These are phyloP conservation scores for Iris pallida DNA, from an alignment of 116 monocot species.

Conservation along the genomic window DNA sequence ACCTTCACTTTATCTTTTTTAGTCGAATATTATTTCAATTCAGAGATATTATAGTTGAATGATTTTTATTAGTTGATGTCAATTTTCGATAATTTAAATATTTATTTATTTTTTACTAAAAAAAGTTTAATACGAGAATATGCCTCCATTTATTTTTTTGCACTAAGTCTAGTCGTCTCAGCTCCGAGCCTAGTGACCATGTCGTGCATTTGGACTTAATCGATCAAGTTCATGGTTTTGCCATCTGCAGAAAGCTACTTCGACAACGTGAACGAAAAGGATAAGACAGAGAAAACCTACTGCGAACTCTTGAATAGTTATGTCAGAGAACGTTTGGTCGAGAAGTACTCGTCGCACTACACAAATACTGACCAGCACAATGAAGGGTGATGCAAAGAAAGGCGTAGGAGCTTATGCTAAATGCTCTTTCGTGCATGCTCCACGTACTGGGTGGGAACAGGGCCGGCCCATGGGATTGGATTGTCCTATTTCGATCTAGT, in stretches of 20 bases:
- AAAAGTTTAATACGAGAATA: too few species aligned
- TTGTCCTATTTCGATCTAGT: too few species aligned
- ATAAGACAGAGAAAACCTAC: constrained; percentile 57
- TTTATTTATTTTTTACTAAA: too few species aligned
- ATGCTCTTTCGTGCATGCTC: constrained; percentile 46
- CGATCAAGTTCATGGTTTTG: constrained; percentile 43
- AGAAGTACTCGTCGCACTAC: constrained; percentile 53
- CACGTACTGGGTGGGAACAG: constrained; percentile 40
- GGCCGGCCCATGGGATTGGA: too few species aligned
- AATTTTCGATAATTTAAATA: too few species aligned
- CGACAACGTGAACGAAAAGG: constrained; percentile 31
- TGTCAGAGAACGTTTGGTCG: constrained; percentile 34
- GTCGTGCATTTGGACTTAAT: constrained; percentile 71
- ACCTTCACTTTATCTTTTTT: too few species aligned
- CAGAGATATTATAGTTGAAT: too few species aligned
- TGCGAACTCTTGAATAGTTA: constrained; percentile 77
- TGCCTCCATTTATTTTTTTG: too few species aligned
- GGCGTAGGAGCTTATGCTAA: constrained; percentile 51
- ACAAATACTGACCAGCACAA: constrained; percentile 42
- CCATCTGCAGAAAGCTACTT: constrained; percentile 57
- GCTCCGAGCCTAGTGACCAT: constrained; percentile 63
- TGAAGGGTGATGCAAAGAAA: constrained; percentile 45
- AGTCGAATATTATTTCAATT: too few species aligned
- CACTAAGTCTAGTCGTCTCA: too few species aligned
- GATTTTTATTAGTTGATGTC: too few species aligned